Evolutionary conservation across 345 rosid species (phyloP), one percentile per base, ranked within the genome.

Genomic region (Leavenworthia alabamica): DNA sequence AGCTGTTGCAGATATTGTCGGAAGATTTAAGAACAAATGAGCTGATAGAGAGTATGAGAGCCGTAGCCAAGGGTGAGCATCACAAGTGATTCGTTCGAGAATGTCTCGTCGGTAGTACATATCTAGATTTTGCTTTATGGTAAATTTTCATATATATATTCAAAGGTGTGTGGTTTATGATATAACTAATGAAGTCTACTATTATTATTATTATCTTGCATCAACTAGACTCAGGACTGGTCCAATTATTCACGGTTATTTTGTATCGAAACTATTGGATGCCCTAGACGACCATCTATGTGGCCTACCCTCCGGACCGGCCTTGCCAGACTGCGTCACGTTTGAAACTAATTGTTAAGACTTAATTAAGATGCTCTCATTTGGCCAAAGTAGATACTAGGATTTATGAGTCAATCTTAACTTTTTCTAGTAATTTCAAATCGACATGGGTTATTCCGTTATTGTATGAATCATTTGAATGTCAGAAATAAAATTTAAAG

Each of bases 41-140:
- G 77, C 68, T 88, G 64, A 75, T 88, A 19, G 92, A 84, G 75
- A 86, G 79, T 56, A 79, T 86, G 44, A 78, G 96, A 62, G 81
- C 92, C 2, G 90, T 81, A 1, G 96, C 87, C 8, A 91, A 79
- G 24, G 83, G 89, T 44, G 76, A 52, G 42, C 56, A 33, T 59
- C 60, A 36, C 71, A 2, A 37, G 78, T 2, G 36, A 76, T 2
- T 72, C 82, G 13, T 29, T 63, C 26, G 44, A 45, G 31, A 36
- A 35, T 56, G 56, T 44, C 45, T 59, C 61, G 62, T 36, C 63
- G 22, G 62, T 61, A 27, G 43, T 61, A 54, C 43, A 62, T 47
- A 39, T 48, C 56, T 69, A 69, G 55, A 45, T 36, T 54, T 37
- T 46, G 0, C 33, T 44, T 42, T 32, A 7, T 53, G 44, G 44